Evolutionary conservation across 202 grass and related monocot genomes (phyloP).

Genomic region (Zizania palustris): DNA sequence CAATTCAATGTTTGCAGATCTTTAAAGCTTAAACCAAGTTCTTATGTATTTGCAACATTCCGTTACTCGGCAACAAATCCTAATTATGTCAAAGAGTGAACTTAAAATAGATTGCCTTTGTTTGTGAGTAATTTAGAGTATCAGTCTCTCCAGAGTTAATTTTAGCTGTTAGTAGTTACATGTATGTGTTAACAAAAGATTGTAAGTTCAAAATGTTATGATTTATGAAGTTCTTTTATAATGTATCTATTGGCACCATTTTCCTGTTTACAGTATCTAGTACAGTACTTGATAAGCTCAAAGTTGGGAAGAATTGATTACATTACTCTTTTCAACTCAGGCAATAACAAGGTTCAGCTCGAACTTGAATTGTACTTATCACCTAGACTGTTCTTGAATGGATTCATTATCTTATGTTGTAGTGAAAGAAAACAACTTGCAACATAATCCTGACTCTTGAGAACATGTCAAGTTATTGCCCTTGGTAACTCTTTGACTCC

Average conservation of each 20-base stretch:
- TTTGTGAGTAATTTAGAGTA: background rate
- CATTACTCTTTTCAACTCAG: conserved; percentile 9
- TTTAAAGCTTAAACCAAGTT: background rate
- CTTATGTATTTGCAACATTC: background rate
- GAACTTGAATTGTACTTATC: background rate
- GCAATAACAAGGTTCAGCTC: background rate
- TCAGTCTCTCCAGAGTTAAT: background rate
- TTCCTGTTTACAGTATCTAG: background rate
- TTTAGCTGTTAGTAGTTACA: background rate
- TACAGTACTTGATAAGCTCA: background rate
- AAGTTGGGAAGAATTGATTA: conserved; percentile 12
- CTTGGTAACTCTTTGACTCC: background rate
- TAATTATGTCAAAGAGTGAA: background rate
- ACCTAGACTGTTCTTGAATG: background rate
- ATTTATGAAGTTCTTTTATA: background rate
- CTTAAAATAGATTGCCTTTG: background rate
- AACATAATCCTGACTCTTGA: background rate
- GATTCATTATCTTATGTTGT: conserved; percentile 1
- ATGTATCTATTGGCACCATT: background rate
- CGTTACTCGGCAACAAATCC: background rate
- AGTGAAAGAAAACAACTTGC: background rate
- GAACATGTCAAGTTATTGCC: background rate
- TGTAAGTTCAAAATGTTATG: background rate
- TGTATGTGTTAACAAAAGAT: background rate
- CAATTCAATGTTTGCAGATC: background rate